Evolutionary conservation across 1,284 basidiomycete genomes (phyloP).

Genomic region (Fomitopsis palustris): DNA sequence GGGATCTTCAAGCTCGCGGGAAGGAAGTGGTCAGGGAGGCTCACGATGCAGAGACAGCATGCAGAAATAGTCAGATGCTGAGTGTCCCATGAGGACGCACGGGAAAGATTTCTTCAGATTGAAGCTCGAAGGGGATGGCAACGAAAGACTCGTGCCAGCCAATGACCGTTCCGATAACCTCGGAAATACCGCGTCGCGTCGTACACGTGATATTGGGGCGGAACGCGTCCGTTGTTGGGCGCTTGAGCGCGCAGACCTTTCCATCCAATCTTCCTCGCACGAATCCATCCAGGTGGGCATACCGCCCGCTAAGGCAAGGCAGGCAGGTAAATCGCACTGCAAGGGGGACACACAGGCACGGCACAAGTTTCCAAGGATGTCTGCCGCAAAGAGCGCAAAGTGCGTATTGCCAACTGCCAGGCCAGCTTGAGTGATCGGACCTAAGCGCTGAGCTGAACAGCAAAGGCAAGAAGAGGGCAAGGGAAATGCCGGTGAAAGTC

Average conservation of each 20-base stretch:
- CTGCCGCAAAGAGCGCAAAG: constrained; percentile 20
- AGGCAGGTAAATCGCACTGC: not conserved
- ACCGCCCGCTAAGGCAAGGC: not conserved
- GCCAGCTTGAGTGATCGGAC: not conserved
- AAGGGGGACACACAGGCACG: not conserved
- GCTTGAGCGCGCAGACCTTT: constrained; percentile 7
- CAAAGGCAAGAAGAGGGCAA: constrained; percentile 22
- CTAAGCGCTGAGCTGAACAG: not conserved
- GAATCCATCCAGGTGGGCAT: constrained; percentile 6
- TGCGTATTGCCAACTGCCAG: constrained; percentile 14
- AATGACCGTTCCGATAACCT: not conserved
- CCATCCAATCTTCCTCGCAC: constrained; percentile 16
- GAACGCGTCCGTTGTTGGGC: constrained; percentile 8
- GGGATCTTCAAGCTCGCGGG: not conserved
- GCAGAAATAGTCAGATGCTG: not conserved
- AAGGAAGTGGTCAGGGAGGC: not conserved
- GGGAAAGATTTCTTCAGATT: not conserved
- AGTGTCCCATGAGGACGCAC: not conserved
- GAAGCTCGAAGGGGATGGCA: not conserved
- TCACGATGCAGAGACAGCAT: not conserved
- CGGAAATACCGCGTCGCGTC: not conserved
- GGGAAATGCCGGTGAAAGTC: constrained; percentile 10
- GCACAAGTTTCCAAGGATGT: constrained; percentile 13
- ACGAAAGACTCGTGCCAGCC: not conserved
- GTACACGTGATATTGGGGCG: constrained; percentile 1